Percentiles rank a stretch among this genome's conserved stretches.
These are phyloP conservation scores for Flaveria trinervia DNA, from an alignment of 129 eudicot genomes.

Conservation along the genomic window DNA sequence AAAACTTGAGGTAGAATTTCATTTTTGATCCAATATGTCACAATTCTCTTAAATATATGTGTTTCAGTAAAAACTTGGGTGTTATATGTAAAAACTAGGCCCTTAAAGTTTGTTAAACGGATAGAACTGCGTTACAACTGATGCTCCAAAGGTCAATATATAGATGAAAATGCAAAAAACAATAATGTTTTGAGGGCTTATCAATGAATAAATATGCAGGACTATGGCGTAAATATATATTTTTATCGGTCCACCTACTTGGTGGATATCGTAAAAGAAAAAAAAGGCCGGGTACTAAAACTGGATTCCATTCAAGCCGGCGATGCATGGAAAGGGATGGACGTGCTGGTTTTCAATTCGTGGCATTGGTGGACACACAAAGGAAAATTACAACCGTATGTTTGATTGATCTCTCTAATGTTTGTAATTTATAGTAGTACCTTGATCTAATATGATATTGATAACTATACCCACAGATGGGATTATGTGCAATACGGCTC, in stretches of 20 bases:
- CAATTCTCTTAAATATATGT: neutral
- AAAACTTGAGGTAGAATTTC: neutral
- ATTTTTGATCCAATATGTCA: neutral
- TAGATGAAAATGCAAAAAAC: neutral
- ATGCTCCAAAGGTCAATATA: neutral
- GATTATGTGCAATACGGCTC: conserved; percentile 77
- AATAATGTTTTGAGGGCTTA: neutral
- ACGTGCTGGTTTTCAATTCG: conserved; percentile 66
- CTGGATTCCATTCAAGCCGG: conserved; percentile 64
- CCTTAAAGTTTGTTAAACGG: too few species aligned
- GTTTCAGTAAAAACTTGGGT: too few species aligned
- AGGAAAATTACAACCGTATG: conserved; percentile 60
- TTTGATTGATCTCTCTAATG: neutral
- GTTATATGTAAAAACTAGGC: too few species aligned
- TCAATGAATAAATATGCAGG: conserved; percentile 51
- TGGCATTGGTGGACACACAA: conserved; percentile 96
- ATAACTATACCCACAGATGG: conserved; percentile 49
- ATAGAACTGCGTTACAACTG: too few species aligned
- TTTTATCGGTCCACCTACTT: conserved; percentile 68
- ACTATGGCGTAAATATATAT: conserved; percentile 61
- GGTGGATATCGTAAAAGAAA: conserved; percentile 63
- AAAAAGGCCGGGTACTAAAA: conserved; percentile 59
- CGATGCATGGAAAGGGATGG: conserved; percentile 75
- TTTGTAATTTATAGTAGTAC: neutral
- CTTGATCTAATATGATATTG: neutral